Conservation (phyloP, 345 rosid species). For the Populus nigra region DNA sequence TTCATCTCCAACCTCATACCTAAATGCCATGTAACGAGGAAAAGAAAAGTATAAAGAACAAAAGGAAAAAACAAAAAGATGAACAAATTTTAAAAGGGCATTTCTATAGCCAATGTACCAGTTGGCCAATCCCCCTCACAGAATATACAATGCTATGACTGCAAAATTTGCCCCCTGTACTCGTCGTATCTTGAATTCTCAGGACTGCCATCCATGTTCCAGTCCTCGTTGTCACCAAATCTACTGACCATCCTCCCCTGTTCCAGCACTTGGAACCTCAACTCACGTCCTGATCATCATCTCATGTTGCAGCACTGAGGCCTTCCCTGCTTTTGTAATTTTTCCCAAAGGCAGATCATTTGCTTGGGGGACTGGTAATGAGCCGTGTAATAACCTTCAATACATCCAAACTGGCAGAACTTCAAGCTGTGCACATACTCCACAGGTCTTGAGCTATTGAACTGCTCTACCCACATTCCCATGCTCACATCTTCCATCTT, state of each 20-base stretch:
- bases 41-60: background rate
- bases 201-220: background rate
- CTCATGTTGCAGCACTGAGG: slow-evolving; percentile 91
- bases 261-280: background rate
- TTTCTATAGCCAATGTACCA: background rate
- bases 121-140: background rate
- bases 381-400: slow-evolving; percentile 78
- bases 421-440: slow-evolving; percentile 74
- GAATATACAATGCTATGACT: slow-evolving; percentile 19
- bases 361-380: slow-evolving; percentile 97
- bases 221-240: background rate
- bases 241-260: background rate
- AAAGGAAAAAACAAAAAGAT: background rate
- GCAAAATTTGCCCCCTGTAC: slow-evolving; percentile 14
- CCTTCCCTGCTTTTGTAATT: slow-evolving; percentile 45
- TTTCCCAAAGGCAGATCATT: slow-evolving; percentile 91
- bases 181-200: background rate
- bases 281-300: slow-evolving; percentile 26
- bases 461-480: slow-evolving; percentile 99
- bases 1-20: background rate
- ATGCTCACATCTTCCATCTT: slow-evolving; percentile 99
- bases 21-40: background rate
- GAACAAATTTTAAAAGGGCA: slow-evolving; percentile 10
- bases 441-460: slow-evolving; percentile 71
- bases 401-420: slow-evolving; percentile 91